Evolutionary conservation across 345 rosid genomes (phyloP).

Genomic region (Zanthoxylum bungeanum): DNA sequence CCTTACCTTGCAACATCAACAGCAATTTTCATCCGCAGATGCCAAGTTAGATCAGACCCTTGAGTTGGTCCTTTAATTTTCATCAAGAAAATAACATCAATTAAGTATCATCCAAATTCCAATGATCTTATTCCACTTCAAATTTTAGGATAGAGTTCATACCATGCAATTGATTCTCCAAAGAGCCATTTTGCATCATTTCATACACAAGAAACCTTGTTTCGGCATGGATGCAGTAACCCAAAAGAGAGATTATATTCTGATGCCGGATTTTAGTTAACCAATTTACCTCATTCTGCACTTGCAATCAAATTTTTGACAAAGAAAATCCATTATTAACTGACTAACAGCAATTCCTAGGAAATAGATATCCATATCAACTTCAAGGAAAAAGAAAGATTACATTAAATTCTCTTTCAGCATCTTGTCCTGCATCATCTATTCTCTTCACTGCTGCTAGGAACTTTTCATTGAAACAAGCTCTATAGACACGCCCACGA

Average conservation of each 20-base stretch:
- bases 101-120: not conserved
- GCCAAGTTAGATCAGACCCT: slow-evolving; percentile 71
- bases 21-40: slow-evolving; percentile 81
- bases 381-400: not conserved
- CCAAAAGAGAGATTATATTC: slow-evolving; percentile 68
- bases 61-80: slow-evolving; percentile 52
- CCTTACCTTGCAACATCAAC: slow-evolving; percentile 80
- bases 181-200: slow-evolving; percentile 89
- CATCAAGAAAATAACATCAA: slow-evolving; percentile 10
- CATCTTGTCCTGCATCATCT: slow-evolving; percentile 48
- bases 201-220: slow-evolving; percentile 74
- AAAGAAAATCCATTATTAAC: not conserved
- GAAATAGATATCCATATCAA: slow-evolving; percentile 6
- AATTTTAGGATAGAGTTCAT: slow-evolving; percentile 13
- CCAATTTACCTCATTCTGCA: slow-evolving; percentile 85
- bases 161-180: slow-evolving; percentile 82
- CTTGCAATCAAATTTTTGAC: slow-evolving; percentile 5
- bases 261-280: slow-evolving; percentile 73
- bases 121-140: not conserved
- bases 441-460: slow-evolving; percentile 73
- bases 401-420: slow-evolving; percentile 73
- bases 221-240: slow-evolving; percentile 67
- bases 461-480: slow-evolving; percentile 59
- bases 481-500: slow-evolving; percentile 60
- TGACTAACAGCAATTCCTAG: slow-evolving; percentile 5